A percentile compares a stretch with the other conserved stretches of the same genome.
Evolutionary conservation across 345 rosid genomes (phyloP).

Genomic region (Hibiscus mutabilis): DNA sequence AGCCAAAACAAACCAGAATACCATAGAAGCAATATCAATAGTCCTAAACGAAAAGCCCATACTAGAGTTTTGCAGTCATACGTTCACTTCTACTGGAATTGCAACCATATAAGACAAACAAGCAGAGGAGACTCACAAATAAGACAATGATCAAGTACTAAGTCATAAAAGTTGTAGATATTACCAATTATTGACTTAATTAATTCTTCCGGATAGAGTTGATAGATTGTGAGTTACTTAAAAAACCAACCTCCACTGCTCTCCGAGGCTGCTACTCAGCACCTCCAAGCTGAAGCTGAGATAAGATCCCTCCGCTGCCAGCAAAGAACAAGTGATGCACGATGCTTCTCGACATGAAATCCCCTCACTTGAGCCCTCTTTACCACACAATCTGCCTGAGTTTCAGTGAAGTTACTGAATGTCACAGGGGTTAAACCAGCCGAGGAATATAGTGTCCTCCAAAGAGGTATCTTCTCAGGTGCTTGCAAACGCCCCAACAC

Average conservation of each 20-base stretch:
- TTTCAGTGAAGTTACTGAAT: conserved; percentile 46
- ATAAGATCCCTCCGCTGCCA: conserved; percentile 48
- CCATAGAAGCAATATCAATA: conserved; percentile 16
- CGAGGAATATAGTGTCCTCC: conserved; percentile 42
- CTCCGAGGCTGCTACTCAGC: conserved; percentile 22
- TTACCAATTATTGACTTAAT: conserved; percentile 26
- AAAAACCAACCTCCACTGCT: conserved; percentile 20
- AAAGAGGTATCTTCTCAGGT: conserved; percentile 37
- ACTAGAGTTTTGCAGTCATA: conserved; percentile 23
- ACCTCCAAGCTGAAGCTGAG: conserved; percentile 54
- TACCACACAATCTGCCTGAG: conserved; percentile 47
- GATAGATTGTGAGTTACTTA: conserved; percentile 21
- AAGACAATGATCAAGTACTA: conserved; percentile 20
- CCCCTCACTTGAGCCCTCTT: conserved; percentile 45
- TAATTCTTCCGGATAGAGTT: conserved; percentile 14
- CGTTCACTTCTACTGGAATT: conserved; percentile 17
- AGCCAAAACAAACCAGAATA: conserved; percentile 19
- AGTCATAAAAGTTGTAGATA: conserved; percentile 18
- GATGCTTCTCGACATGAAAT: conserved; percentile 50
- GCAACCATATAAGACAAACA: conserved; percentile 19
- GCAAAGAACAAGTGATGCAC: conserved; percentile 40
- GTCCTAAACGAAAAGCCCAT: conserved; percentile 15
- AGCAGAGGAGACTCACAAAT: conserved; percentile 25
- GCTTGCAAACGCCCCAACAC: conserved; percentile 34
- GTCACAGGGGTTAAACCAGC: conserved; percentile 36